phyloP scores from a whole-genome alignment of 345 rosid genomes.

The Eucalyptus cloeziana region DNA sequence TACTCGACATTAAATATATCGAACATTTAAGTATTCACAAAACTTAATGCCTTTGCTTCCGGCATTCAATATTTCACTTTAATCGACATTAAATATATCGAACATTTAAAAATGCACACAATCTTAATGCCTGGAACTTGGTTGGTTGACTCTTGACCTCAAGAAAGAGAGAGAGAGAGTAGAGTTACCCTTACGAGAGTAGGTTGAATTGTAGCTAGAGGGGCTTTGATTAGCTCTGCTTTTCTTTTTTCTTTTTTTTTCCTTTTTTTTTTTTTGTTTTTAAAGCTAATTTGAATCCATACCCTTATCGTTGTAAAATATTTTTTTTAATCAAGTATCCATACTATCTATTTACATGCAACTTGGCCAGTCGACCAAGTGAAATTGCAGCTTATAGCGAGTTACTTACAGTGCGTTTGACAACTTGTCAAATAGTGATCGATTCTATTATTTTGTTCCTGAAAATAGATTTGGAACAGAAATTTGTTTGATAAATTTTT shows the following conservation, averaged over 20 bases:
- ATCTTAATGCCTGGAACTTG: neutral
- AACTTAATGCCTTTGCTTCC: neutral
- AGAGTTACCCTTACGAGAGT: neutral
- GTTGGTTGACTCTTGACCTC: neutral
- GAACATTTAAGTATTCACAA: neutral
- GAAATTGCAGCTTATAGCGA: neutral
- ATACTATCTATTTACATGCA: neutral
- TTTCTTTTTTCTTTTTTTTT: too few relatives aligned
- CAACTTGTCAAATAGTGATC: too few relatives aligned
- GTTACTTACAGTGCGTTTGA: too few relatives aligned
- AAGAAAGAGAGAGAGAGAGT: neutral
- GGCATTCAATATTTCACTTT: neutral
- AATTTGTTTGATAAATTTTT: too few relatives aligned
- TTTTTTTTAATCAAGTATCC: neutral
- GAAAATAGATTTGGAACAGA: fast-evolving
- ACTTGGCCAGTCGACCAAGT: neutral
- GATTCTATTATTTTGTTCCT: too few relatives aligned
- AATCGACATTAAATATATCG: neutral
- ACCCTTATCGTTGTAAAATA: neutral
- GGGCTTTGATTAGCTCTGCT: neutral
- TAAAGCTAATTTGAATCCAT: neutral
- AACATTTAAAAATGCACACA: neutral
- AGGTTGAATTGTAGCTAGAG: neutral
- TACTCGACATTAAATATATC: neutral
- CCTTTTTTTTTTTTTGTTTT: too few relatives aligned